Percentiles rank a stretch among this genome's conserved stretches.
phyloP scores from a whole-genome alignment of 2,329 filamentous ascomycete species.

The Stagonosporopsis rhizophila region DNA sequence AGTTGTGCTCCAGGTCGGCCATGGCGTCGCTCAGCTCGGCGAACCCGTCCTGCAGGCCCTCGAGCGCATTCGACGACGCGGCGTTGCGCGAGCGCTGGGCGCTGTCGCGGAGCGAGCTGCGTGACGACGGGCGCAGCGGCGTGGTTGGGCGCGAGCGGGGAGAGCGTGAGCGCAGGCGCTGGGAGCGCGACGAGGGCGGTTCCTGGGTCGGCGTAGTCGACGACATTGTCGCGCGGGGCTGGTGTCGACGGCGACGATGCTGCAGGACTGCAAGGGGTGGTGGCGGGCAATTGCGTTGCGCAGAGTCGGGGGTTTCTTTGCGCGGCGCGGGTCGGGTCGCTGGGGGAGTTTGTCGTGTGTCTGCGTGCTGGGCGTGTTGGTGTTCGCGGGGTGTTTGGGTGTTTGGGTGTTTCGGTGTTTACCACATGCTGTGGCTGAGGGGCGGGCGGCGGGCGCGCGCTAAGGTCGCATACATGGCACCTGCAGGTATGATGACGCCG shows the following conservation, averaged over 20 bases:
- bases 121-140: slow-evolving; percentile 86
- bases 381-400: too few relatives aligned
- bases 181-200: slow-evolving; percentile 28
- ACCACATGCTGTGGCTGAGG: too few relatives aligned
- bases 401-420: too few relatives aligned
- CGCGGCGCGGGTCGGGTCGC: too few relatives aligned
- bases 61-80: slow-evolving; percentile 71
- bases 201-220: slow-evolving; percentile 36
- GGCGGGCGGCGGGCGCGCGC: too few relatives aligned
- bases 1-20: slow-evolving; percentile 94
- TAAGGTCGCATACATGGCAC: too few relatives aligned
- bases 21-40: slow-evolving; percentile 92
- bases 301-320: too few relatives aligned
- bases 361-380: too few relatives aligned
- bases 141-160: slow-evolving; percentile 80
- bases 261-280: too few relatives aligned
- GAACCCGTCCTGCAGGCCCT: slow-evolving; percentile 86
- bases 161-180: slow-evolving; percentile 58
- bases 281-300: too few relatives aligned
- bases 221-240: slow-evolving; percentile 19
- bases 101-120: slow-evolving; percentile 78
- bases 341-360: too few relatives aligned
- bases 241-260: background rate
- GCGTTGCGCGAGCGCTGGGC: slow-evolving; percentile 49
- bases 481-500: too few relatives aligned